Base-by-base conservation (phyloP, 176 grass and related monocot species). In the Canna indica region DNA sequence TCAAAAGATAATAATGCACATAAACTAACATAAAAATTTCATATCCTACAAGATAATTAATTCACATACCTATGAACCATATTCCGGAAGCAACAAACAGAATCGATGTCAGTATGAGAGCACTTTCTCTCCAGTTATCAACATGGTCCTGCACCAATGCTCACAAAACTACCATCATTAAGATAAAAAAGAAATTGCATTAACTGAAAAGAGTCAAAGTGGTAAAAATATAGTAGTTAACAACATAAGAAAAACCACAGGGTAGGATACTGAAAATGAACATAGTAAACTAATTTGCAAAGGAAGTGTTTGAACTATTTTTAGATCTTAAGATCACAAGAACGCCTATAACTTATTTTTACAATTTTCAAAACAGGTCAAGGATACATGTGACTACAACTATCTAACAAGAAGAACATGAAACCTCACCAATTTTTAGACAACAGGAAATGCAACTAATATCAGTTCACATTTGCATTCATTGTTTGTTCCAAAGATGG, bases 101-200 rank as follows among this genome's bases (percentile, higher is more conserved):
- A 80, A 99, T 59, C 46, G 89, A 93, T 75, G 94, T 99, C 76
- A 99, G 72, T 44, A 72, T 69, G 71, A 99, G 94, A 35, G 94
- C 89, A 58, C 79, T 90, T 32, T 61, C 56, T 72, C 94, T 99
- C 94, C 94, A 99, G 76, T 90, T 87, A 79, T 90, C 77, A 69
- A 99, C 41, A 61, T 88, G 56, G 74, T 99, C 94, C 94, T 99
- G 83, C 70, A 90, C 80, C 64, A 30, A 73, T 60, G 31, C 68
- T 78, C 60, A 64, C 60, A 78, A 69, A 70, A 28, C 15, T 61
- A 34, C 46, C 73, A 78, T 17, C 16, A 78, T 70, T 68, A 16
- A 18, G 52, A 9, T 5, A 68, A 66, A 20, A 59, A 25, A 5
- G 26, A 16, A 5, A 67, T 80, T 38, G 31, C 25, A 47, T 61